Percentiles rank a stretch among this genome's conserved stretches.
Evolutionary conservation across 2,329 filamentous ascomycete genomes (phyloP).

Genomic region (Fusarium fujikuroi): DNA sequence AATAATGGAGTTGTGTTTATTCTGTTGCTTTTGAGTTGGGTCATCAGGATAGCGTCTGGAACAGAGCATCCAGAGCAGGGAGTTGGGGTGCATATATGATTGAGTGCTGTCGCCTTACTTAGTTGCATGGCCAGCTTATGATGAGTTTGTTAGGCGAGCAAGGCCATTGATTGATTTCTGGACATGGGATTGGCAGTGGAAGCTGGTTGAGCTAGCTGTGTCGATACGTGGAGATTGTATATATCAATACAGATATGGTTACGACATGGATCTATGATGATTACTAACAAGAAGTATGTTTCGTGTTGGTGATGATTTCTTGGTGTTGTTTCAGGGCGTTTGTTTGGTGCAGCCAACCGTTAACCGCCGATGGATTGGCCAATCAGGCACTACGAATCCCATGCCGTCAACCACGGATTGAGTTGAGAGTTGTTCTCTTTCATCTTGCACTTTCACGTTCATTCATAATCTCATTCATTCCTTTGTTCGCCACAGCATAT

Average conservation of each 20-base stretch:
- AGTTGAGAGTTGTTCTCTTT: not conserved
- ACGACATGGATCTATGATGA: conserved; percentile 12
- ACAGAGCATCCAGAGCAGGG: conserved; percentile 22
- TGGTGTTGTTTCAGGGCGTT: not conserved
- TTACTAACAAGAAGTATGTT: not conserved
- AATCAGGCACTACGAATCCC: not conserved
- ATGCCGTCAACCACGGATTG: not conserved
- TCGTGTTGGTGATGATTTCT: not conserved
- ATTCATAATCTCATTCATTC: conserved; percentile 1
- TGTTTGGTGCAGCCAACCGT: conserved; percentile 1
- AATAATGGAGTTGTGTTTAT: conserved; percentile 10
- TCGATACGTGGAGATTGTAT: conserved; percentile 32
- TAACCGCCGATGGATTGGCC: conserved; percentile 8
- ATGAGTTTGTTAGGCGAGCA: conserved; percentile 34
- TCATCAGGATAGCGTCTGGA: conserved; percentile 27
- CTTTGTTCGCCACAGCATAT: not conserved
- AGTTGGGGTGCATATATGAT: conserved; percentile 40
- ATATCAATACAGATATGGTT: conserved; percentile 39
- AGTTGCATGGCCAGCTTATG: conserved; percentile 24
- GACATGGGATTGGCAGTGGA: conserved; percentile 24
- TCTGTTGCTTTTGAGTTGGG: conserved; percentile 10
- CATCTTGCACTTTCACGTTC: not conserved
- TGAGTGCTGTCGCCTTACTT: conserved; percentile 31
- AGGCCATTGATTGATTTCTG: conserved; percentile 36
- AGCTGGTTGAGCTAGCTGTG: conserved; percentile 4